These are phyloP conservation scores for Coleophoma crateriformis DNA, from an alignment of 2,329 filamentous ascomycete genomes.

Conservation along the genomic window DNA sequence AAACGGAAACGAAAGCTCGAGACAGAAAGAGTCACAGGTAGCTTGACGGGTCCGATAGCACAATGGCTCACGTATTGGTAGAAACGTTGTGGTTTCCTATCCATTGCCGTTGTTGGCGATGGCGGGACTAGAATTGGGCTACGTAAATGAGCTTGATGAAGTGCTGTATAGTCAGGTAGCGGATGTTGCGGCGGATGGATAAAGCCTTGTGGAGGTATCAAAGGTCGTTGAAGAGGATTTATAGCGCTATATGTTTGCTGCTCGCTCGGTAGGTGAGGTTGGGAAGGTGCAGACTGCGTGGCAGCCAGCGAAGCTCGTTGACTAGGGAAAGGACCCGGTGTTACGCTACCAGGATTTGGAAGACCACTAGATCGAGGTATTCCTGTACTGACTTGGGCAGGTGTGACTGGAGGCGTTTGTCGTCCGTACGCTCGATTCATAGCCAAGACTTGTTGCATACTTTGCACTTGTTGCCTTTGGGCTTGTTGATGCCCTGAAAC, in stretches of 20 bases:
- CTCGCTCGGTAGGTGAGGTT: too few species aligned
- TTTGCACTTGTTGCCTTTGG: constrained; percentile 1
- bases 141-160: constrained; percentile 54
- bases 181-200: constrained; percentile 32
- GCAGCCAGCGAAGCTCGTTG: not conserved
- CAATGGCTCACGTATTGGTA: constrained; percentile 56
- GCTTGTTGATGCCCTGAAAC: constrained; percentile 2
- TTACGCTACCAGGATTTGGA: not conserved
- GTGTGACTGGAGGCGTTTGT: not conserved
- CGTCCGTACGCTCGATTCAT: not conserved
- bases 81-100: constrained; percentile 16
- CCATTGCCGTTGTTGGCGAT: constrained; percentile 14
- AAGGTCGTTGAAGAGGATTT: constrained; percentile 9
- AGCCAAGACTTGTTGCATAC: constrained; percentile 1
- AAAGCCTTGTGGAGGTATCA: constrained; percentile 30
- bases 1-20: constrained; percentile 30
- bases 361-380: not conserved
- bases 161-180: constrained; percentile 38
- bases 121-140: constrained; percentile 38
- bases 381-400: not conserved
- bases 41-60: constrained; percentile 36
- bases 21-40: constrained; percentile 20
- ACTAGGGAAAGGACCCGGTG: not conserved
- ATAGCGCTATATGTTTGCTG: too few species aligned
- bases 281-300: not conserved